These are phyloP conservation scores for Pythium chondricola DNA, from an alignment of 352 stramenopile species.

Conservation along the genomic window DNA sequence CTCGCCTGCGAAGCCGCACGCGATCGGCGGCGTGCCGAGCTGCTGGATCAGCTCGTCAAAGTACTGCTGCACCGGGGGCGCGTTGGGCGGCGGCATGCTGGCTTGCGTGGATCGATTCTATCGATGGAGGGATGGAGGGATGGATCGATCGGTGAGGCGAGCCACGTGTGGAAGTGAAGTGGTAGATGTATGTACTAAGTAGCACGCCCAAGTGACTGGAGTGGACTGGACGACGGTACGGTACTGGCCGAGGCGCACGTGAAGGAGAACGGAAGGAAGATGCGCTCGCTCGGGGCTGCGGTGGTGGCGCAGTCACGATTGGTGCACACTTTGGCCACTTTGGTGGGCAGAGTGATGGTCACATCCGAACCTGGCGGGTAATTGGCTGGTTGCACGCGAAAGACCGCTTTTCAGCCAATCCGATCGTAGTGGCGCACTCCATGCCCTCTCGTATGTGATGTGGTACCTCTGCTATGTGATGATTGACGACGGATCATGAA, in stretches of 20 bases:
- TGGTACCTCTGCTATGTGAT: background rate
- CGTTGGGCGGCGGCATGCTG: constrained; percentile 36
- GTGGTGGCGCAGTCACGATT: too few relatives aligned
- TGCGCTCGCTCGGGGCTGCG: background rate
- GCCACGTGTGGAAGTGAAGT: background rate
- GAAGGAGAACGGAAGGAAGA: background rate
- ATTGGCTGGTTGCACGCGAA: constrained; percentile 4
- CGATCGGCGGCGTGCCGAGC: constrained; percentile 43
- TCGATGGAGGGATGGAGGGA: too few relatives aligned
- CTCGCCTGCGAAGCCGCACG: constrained; percentile 39
- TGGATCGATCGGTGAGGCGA: too few relatives aligned
- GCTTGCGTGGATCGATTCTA: too few relatives aligned
- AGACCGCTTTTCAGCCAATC: background rate
- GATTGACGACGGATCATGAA: background rate
- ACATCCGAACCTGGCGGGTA: background rate
- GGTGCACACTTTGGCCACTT: background rate
- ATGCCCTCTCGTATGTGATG: background rate
- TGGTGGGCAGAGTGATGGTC: constrained; percentile 12
- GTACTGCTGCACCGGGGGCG: constrained; percentile 42
- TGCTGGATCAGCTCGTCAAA: constrained; percentile 57
- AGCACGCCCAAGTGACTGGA: too few relatives aligned
- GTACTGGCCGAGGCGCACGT: too few relatives aligned
- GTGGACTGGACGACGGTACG: too few relatives aligned
- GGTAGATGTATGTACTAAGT: too few relatives aligned
- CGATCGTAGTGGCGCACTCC: background rate